Evolutionary conservation across 169 alveolate species (phyloP).

Genomic region (Plasmodium fragile): DNA sequence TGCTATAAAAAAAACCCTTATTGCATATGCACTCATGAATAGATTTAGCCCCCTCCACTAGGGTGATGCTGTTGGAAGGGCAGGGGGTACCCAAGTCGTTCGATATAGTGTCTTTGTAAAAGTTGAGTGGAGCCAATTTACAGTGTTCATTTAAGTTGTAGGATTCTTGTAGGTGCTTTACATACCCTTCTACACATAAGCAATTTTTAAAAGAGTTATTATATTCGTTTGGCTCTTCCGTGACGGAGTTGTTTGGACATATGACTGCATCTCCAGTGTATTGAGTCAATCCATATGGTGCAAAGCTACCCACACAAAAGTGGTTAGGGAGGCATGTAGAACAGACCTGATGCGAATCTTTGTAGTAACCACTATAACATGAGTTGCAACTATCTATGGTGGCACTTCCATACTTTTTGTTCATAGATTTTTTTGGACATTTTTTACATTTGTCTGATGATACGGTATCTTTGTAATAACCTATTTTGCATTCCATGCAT

Average conservation of each 20-base stretch:
- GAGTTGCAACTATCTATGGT: slow-evolving; percentile 22
- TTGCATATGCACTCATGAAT: slow-evolving; percentile 78
- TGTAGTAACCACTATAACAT: slow-evolving; percentile 57
- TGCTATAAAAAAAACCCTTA: slow-evolving; percentile 77
- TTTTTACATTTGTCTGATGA: slow-evolving; percentile 79
- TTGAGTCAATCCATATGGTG: slow-evolving; percentile 68
- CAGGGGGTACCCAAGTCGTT: slow-evolving; percentile 78
- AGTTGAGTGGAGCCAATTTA: slow-evolving; percentile 80
- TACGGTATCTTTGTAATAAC: slow-evolving; percentile 82
- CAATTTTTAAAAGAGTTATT: slow-evolving; percentile 80
- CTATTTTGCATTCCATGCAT: slow-evolving; percentile 84
- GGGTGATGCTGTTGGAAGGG: slow-evolving; percentile 85
- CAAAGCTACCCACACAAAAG: slow-evolving; percentile 88
- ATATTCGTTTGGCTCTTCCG: slow-evolving; percentile 80
- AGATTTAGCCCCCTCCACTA: slow-evolving; percentile 79
- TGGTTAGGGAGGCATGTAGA: slow-evolving; percentile 77
- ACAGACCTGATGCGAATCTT: slow-evolving; percentile 20
- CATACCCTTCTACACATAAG: slow-evolving; percentile 76
- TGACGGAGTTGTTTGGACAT: slow-evolving; percentile 84
- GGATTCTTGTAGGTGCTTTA: slow-evolving; percentile 82
- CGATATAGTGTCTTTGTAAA: slow-evolving; percentile 81
- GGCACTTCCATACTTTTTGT: slow-evolving; percentile 27
- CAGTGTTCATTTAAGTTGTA: slow-evolving; percentile 79
- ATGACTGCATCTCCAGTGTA: slow-evolving; percentile 80
- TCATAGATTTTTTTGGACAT: slow-evolving; percentile 78